Percentiles rank a stretch among this genome's conserved stretches.
Evolutionary conservation across 2,329 filamentous ascomycete genomes (phyloP).

Genomic region (Sodiomyces alkalinus): DNA sequence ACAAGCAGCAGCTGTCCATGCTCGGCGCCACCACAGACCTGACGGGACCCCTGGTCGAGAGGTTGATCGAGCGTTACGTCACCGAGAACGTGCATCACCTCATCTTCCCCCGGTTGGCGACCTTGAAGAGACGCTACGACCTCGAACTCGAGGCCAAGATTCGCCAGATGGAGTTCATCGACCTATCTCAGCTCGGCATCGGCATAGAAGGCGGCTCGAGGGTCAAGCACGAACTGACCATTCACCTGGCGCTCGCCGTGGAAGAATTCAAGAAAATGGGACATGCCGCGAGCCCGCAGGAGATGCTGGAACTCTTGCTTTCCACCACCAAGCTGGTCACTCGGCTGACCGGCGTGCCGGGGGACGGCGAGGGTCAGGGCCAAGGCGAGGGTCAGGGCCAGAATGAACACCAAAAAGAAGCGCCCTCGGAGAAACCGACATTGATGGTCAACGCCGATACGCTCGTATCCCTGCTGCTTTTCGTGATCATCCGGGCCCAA

Average conservation of each 20-base stretch:
- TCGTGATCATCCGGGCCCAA: slow-evolving; percentile 84
- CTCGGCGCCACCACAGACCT: slow-evolving; percentile 86
- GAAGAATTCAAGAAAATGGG: slow-evolving; percentile 81
- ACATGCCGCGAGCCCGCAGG: slow-evolving; percentile 63
- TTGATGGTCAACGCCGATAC: slow-evolving; percentile 71
- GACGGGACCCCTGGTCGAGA: slow-evolving; percentile 82
- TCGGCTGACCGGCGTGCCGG: slow-evolving; percentile 32
- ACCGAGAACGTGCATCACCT: slow-evolving; percentile 85
- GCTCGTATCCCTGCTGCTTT: slow-evolving; percentile 75
- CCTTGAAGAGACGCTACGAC: slow-evolving; percentile 68
- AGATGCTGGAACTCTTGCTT: slow-evolving; percentile 73
- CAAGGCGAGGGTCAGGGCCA: not conserved
- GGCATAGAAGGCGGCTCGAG: slow-evolving; percentile 62
- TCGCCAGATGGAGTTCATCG: slow-evolving; percentile 81
- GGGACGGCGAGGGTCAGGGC: not conserved
- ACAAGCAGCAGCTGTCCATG: slow-evolving; percentile 86
- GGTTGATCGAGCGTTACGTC: slow-evolving; percentile 87
- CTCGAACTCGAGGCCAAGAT: slow-evolving; percentile 80
- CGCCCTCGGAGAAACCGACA: slow-evolving; percentile 37
- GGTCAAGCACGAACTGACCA: slow-evolving; percentile 68
- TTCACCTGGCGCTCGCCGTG: slow-evolving; percentile 62
- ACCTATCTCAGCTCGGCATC: slow-evolving; percentile 89
- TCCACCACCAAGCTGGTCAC: slow-evolving; percentile 76
- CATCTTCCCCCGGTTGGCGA: slow-evolving; percentile 69
- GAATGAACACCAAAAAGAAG: too few relatives aligned